Base-by-base conservation (phyloP, 2,329 filamentous ascomycete genomes). In the Didymella lethalis region DNA sequence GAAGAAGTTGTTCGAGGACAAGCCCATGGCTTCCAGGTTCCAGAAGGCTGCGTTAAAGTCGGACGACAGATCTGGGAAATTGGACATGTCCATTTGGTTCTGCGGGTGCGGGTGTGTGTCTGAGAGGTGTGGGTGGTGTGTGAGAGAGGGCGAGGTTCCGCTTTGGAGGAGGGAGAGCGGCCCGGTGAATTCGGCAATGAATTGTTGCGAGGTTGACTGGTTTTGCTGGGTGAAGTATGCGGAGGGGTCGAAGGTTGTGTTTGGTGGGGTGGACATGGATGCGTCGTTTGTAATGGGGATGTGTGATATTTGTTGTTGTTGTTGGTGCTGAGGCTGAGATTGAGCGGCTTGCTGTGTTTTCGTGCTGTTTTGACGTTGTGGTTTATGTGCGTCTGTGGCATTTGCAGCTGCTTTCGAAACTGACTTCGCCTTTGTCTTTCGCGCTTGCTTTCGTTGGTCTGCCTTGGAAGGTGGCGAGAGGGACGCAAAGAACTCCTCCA, bases 401-500 rank as follows among this genome's bases (percentile, higher is more conserved):
- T 71, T 54, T 55, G 57, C 67, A 46, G 73, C 68, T 5, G 63
- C 44, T 62, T 74, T 76, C 1, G 73, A 73, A 16, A 75, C 64
- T 6, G 71, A 69, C 52, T 76, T 74, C 1, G 66, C 74, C 64
- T 80, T 79, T 59, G 74, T 76, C 56, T 74, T 76, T 64, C 73
- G 87, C 81, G 48, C 79, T 77, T 72, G 80, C 80, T 74, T 86
- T 78, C 64, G 86, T n/a, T 79, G 69, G 16, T 78, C 78, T 7
- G 79, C 73, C 57, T 79, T 79, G 7, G 77, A 82, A 0, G 84
- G 84, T 12, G 90, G 89, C 1, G 89, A 90, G 36, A 96, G 81
- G 48, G 88, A 91, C 6, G 91, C 90, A 73, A 98, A 94, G 79
- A 96, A 97, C 67, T 98, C 93, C 70, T 97, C 93, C 0, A 97